Evolutionary conservation across 192 early-diverging fungal genomes (phyloP).

Genomic region (Coemansia sp.): DNA sequence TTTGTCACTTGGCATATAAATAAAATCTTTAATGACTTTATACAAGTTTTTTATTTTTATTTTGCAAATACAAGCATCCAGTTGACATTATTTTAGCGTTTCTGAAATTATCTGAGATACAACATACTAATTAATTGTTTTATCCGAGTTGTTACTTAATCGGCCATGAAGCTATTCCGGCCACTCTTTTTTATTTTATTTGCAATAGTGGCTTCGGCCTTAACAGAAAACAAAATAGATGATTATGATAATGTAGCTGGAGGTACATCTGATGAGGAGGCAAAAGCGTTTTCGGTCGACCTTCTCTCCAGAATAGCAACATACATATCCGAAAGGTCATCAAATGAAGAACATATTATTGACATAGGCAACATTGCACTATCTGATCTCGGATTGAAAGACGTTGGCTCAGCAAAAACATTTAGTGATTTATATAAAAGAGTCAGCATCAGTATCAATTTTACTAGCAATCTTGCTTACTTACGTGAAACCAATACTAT

Average conservation of each 20-base stretch:
- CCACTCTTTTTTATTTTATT: not conserved
- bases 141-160: too few species aligned
- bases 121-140: too few species aligned
- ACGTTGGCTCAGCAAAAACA: slow-evolving; percentile 5
- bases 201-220: not conserved
- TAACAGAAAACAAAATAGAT: not conserved
- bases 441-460: slow-evolving; percentile 7
- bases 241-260: not conserved
- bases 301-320: slow-evolving; percentile 12
- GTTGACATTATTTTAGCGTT: not conserved
- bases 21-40: not conserved
- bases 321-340: not conserved
- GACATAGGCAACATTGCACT: slow-evolving; percentile 14
- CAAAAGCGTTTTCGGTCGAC: slow-evolving; percentile 6
- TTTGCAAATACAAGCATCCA: not conserved
- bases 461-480: not conserved
- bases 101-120: too few species aligned
- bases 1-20: not conserved
- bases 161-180: not conserved
- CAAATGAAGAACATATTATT: not conserved
- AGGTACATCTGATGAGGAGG: not conserved
- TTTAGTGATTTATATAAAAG: slow-evolving; percentile 13
- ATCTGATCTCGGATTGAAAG: slow-evolving; percentile 13
- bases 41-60: not conserved
- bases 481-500: not conserved